Base-by-base conservation (phyloP, 1,284 basidiomycete species). In the Tremellales sp. region DNA sequence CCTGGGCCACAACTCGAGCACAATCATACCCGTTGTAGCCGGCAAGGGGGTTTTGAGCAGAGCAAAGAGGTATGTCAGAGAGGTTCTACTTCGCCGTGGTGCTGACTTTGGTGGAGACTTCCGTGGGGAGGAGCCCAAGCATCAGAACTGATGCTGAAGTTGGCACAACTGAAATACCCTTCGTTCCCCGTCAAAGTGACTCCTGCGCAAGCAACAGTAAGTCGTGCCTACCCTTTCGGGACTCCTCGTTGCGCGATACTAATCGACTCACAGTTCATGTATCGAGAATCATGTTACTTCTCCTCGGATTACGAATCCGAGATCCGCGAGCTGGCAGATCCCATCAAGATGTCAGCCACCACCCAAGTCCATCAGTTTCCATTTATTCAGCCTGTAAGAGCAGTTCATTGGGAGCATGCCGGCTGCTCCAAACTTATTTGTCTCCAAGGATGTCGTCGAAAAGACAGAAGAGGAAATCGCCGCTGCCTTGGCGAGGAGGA, bases 131-230 rank as follows among this genome's bases (percentile, higher is more conserved):
- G 88, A 8, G 80, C 83, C 0, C 92, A 95, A 63, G 84, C 91
- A 0, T 82, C 87, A 0, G 94, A 98, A 40, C 86, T 95, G 59
- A 78, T 98, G 40, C 80, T 95, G 47, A 93, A 92, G 63, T 81
- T 94, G 6, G 82, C 92, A 29, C 93, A 97, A 68, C 80, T 98
- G 47, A 99, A 98, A 69, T 97, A 98, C 65, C 87, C 95, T 13
- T 86, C 79, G 35, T 98, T 98, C 58, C 81, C 80, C 0, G 70
- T 76, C 12, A 74, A 77, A 29, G 75, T 82, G 35, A 77, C 78
- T 0, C 56, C 66, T 4, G 66, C 69, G 29, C 80, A 82, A 61
- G 75, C 79, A 4, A 76, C 75, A 0, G 78, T 78, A 51, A 49
- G 74, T 57, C 9, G 18, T 36, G 5, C 34, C 26, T 27, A 14